Base-by-base conservation (phyloP, 1,284 basidiomycete species). In the Vanrija sp. region DNA sequence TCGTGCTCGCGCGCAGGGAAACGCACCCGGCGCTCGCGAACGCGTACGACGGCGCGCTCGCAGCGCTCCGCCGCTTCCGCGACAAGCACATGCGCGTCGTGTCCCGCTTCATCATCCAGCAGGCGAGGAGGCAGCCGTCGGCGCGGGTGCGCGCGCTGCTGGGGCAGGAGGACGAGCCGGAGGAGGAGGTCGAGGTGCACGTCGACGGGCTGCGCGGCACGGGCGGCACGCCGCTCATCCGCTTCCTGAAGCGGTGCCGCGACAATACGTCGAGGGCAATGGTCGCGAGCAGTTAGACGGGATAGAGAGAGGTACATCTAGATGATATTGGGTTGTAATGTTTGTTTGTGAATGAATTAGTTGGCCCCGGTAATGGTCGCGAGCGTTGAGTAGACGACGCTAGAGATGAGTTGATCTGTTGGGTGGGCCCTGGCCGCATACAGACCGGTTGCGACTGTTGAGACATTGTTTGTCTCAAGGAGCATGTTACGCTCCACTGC, bases 71-170 rank as follows among this genome's bases (percentile, higher is more conserved):
- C 75, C 76, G 80, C 46, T 87, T 97, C 69, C 81, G 93, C 46
- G 88, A 95, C 66, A 85, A 85, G 44, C 94, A 96, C 74, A 87
- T 97, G 77, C 82, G 84, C 49, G 87, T 96, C 53, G 91, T 88
- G 20, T 83, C 88, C 24, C 67, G 89, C 47, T 95, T 94, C 73
- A 92, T 94, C 60, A 77, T 93, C 25, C 84, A 84, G 19, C 90
- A 68, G 77, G 79, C 58, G 73, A 85, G 75, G 41, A 60, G 70
- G 41, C 50, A 61, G 41, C 71, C 74, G 0, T 65, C 68, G 10
- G 58, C 59, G 6, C 60, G 69, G 47, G 63, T 76, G 41, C 57
- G 56, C 43, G 42, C 39, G 39, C 47, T 72, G 49, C 58, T 69
- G 18, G 71, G 67, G 2, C 48, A 52, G n/a, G 50, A 45, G 16